Base-by-base conservation (phyloP, 1,284 basidiomycete species). In the Schizophyllum amplum region DNA sequence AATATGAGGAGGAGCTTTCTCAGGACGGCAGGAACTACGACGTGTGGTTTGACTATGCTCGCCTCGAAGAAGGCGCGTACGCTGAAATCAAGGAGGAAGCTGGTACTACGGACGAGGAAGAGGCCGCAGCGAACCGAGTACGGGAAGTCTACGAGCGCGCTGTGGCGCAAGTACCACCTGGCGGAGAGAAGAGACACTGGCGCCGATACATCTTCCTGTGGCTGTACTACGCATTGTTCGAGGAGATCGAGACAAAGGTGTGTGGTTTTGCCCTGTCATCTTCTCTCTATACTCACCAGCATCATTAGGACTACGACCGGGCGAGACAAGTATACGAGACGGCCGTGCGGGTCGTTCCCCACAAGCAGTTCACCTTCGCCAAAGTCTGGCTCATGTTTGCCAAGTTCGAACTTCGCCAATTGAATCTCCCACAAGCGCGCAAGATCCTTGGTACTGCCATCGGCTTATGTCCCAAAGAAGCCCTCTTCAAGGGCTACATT, bases 21-120 rank as follows among this genome's bases (percentile, higher is more conserved):
- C 89, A 94, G 60, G 93, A 97, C 62, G 84, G 90, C 0, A 84
- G 87, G 42, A 97, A 98, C 70, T 99, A 98, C 66, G 96, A 99
- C 70, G 90, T 91, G 1, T 99, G 97, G 97, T 98, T 98, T 69
- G 97, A 98, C 67, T 97, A 97, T 65, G 83, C 93, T 11, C 82
- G 94, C 4, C 71, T 99, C 21, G 96, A 99, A 69, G 97, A 99
- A 70, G 91, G 88, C 47, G 91, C 94, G 0, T 83, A 86, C 64
- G 76, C 81, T 24, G 84, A 92, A 55, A 74, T 90, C 47, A 80
- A 77, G 64, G 87, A 90, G 48, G 92, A 94, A 61, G 92, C 88
- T 6, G 79, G 78, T 3, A 83, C 84, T 0, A 67, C 78, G 7
- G 87, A 86, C 55, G 87, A 90, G 64, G 75, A 84, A 54, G 78